phyloP scores from a whole-genome alignment of 805 yeast genomes.

The Ogataea henricii region DNA sequence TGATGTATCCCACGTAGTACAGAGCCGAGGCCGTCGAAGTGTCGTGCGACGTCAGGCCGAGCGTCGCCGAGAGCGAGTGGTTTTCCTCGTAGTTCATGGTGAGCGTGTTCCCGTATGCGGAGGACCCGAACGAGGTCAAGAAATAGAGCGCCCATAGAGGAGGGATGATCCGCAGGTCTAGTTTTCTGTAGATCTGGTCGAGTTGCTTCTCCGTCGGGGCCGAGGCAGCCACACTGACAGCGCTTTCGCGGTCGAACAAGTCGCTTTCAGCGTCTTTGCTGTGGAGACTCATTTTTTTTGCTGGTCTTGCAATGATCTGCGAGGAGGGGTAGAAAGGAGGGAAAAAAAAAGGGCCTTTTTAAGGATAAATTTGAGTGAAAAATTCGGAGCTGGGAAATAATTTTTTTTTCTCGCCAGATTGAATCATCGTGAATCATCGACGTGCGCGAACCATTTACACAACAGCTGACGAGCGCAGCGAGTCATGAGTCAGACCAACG shows the following conservation, averaged over 20 bases:
- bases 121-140: constrained; percentile 74
- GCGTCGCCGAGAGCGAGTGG: constrained; percentile 59
- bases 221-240: not conserved
- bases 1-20: constrained; percentile 78
- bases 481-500: too few relatives aligned
- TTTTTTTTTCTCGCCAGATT: constrained; percentile 9
- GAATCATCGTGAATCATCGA: constrained; percentile 19
- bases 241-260: not conserved
- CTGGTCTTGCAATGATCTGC: not conserved
- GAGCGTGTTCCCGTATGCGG: constrained; percentile 74
- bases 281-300: not conserved
- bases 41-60: constrained; percentile 55
- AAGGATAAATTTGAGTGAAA: not conserved
- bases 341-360: not conserved
- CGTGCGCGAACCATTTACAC: not conserved
- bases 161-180: constrained; percentile 75
- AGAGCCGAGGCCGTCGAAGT: constrained; percentile 76
- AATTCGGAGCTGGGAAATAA: not conserved
- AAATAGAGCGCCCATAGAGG: constrained; percentile 81
- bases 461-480: too few relatives aligned
- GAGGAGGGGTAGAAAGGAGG: not conserved
- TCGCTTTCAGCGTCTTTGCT: constrained; percentile 6
- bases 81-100: constrained; percentile 70
- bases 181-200: constrained; percentile 57
- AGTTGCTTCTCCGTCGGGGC: constrained; percentile 38